Evolutionary conservation across 495 filamentous ascomycete genomes (phyloP), one percentile per base, ranked within the genome.

Genomic region (Podospora tetraspora): DNA sequence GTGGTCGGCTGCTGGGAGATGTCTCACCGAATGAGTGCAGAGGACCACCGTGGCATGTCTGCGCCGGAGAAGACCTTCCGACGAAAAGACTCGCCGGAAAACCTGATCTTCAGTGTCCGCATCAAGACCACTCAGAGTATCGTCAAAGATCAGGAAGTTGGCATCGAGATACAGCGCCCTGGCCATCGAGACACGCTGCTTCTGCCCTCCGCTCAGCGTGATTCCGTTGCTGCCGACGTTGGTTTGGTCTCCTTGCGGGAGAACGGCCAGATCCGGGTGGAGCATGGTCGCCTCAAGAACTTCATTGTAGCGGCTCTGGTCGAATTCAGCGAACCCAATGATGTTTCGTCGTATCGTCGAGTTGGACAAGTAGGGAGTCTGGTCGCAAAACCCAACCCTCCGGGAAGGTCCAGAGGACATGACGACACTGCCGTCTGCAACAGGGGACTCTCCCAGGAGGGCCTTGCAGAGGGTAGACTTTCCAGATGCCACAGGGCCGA

Each of bases 211-310:
- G 69, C 85, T 88, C 10, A 92, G 79, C 3, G 82, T 81, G 65
- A 89, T 82, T 0, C 89, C 90, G 66, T 87, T 87, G 77, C 84
- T 88, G 10, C 89, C 90, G 67, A 90, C 82, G 3, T 82, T 72
- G 3, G 88, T 91, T 34, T 81, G 72, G 71, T 92, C 87, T 0
- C 74, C 70, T 13, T 69, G 61, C 5, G 72, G 72, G 3, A 76
- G 56, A 1, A 74, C n/a, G 6, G 70, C 75, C 58, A 90, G 74
- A 73, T 90, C 88, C 59, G 82, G 77, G 5, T 80, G 79, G 21
- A 93, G 78, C 60, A 83, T 82, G 71, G 89, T 90, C n/a, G 84
- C 88, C n/a, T 84, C 77, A n/a, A 91, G 70, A 0, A 91, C 85
- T 23, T 84, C 80, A 21, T 77, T 76, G 72, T 92, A 93, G 79